Base-by-base conservation (phyloP, 345 rosid species). In the Noccaea caerulescens region DNA sequence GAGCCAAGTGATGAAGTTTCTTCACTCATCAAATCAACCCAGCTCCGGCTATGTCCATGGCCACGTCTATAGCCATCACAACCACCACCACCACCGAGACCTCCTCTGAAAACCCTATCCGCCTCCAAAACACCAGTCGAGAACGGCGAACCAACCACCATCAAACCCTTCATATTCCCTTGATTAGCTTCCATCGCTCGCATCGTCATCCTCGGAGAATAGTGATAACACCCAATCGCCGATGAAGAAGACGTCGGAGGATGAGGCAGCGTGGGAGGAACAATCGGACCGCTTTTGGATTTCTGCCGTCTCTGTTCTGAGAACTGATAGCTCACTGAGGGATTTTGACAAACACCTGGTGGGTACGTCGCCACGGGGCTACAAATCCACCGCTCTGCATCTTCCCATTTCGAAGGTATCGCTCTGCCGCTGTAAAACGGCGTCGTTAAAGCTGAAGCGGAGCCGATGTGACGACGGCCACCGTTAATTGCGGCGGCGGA, bases 331-430 rank as follows among this genome's bases (percentile, higher is more conserved):
- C 59, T 72, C 33, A 25, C 27, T 0, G 74, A 62, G 33, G 68
- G 58, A 34, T 72, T 80, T 56, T 65, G 70, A 36, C 77, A 59
- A 34, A 71, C 86, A 53, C 79, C 82, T 57, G 42, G 74, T 18
- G 78, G 65, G 68, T 80, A 82, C 3, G 81, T 79, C 10, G 84
- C 66, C 42, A 86, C 83, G 0, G 99, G 99, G 57, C 99, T 94
- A 56, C 89, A 83, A 71, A 94, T 86, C 99, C 99, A 94, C 73
- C 97, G 80, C 76, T 91, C 99, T 1, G 96, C 97, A 66, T 94
- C 96, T 61, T 91, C 99, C 97, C 99, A 94, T 52, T 94, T 94
- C 8, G 96, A 91, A 12, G 97, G 99, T 64, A 94, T 72, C 0
- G 95, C 71, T 75, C 93, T 83, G 12, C 96, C 89, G 44, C 96